Conservation (phyloP, 2,329 filamentous ascomycete genomes). For the Penicillium thymicola region DNA sequence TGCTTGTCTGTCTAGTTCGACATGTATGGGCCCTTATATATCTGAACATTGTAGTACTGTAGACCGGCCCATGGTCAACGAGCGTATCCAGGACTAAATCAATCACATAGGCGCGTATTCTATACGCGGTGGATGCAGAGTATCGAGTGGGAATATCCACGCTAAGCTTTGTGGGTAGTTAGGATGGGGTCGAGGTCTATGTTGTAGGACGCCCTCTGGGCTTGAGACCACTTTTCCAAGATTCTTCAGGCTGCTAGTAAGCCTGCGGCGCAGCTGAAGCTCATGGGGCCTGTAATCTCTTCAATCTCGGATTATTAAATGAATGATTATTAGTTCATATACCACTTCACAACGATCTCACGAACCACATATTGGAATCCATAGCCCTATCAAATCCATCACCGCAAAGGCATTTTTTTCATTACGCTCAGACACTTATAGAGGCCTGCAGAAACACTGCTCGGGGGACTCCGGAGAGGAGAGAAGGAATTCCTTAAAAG, state of each 20-base stretch:
- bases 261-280: background rate
- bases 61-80: background rate
- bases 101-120: background rate
- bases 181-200: too few species aligned
- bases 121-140: background rate
- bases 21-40: background rate
- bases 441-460: background rate
- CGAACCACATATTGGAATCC: background rate
- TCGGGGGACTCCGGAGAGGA: background rate
- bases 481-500: background rate
- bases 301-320: background rate
- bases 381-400: background rate
- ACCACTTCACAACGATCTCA: too few species aligned
- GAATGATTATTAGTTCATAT: too few species aligned
- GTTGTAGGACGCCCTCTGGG: background rate
- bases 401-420: background rate
- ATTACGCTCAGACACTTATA: background rate
- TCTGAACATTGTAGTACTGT: background rate
- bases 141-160: background rate
- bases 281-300: background rate
- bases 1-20: background rate
- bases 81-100: background rate
- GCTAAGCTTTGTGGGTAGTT: background rate
- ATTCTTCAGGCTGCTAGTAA: background rate
- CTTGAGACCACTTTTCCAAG: background rate